Conservation (phyloP, 306 rosid species). For the Coriaria nepalensis region DNA sequence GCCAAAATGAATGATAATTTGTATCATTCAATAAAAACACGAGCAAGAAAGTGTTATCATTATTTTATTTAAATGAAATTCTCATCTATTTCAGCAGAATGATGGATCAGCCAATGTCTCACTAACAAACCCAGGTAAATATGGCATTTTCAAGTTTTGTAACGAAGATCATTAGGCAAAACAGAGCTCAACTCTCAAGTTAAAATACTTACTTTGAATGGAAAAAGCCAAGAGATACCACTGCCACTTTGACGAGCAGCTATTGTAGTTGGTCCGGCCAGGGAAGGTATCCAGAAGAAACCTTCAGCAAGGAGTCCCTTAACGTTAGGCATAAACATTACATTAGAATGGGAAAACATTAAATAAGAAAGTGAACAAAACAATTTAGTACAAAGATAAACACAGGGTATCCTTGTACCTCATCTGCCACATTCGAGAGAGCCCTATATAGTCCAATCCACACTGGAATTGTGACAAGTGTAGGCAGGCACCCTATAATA, state of each 20-base stretch:
- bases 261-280: constrained; percentile 89
- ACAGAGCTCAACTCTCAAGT: constrained; percentile 9
- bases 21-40: not conserved
- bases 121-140: too few species aligned
- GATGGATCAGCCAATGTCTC: too few species aligned
- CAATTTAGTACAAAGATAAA: constrained; percentile 1
- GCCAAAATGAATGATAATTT: constrained; percentile 8
- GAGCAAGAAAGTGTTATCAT: too few species aligned
- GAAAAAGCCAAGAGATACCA: constrained; percentile 92
- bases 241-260: constrained; percentile 84
- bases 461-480: constrained; percentile 84
- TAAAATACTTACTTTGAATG: constrained; percentile 61
- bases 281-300: constrained; percentile 98
- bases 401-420: constrained; percentile 25
- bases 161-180: not conserved
- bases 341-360: not conserved
- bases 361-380: constrained; percentile 7
- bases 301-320: constrained; percentile 97
- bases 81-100: too few species aligned
- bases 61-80: too few species aligned
- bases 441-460: constrained; percentile 97
- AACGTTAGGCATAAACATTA: constrained; percentile 14
- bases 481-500: constrained; percentile 68
- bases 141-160: too few species aligned
- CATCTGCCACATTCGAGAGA: constrained; percentile 91